Percentiles rank a stretch among this genome's conserved stretches.
Conservation (phyloP, 169 alveolate genomes). For the Babesia ovis region DNA sequence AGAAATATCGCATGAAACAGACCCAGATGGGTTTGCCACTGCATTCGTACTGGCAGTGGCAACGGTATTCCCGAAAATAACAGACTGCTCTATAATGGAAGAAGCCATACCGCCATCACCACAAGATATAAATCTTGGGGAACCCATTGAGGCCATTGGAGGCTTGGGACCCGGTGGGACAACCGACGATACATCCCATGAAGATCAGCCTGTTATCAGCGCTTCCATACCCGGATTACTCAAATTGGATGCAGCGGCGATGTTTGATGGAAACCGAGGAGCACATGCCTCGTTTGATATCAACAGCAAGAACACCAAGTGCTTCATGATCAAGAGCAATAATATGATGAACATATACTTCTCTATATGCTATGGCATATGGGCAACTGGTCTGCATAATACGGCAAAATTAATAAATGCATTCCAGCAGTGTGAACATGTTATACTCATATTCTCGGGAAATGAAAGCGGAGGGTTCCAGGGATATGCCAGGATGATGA, state of each 20-base stretch:
- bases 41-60: conserved; percentile 53
- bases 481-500: conserved; percentile 80
- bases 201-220: conserved; percentile 7
- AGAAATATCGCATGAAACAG: conserved; percentile 54
- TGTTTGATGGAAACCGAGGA: conserved; percentile 8
- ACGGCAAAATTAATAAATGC: conserved; percentile 67
- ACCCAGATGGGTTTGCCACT: conserved; percentile 54
- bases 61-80: conserved; percentile 54
- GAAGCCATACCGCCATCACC: conserved; percentile 47
- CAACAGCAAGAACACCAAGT: conserved; percentile 47
- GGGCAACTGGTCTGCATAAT: conserved; percentile 81
- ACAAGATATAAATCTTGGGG: neutral
- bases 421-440: conserved; percentile 68
- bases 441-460: conserved; percentile 78
- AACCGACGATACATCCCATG: neutral
- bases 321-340: conserved; percentile 77
- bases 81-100: conserved; percentile 20
- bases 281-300: conserved; percentile 14
- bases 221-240: conserved; percentile 34
- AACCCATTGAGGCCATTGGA: neutral
- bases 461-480: conserved; percentile 85
- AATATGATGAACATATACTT: conserved; percentile 72
- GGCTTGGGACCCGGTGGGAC: neutral
- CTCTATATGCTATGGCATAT: conserved; percentile 77
- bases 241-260: neutral